A percentile compares a stretch with the other conserved stretches of the same genome.
Conservation (phyloP, 495 filamentous ascomycete species). For the Hypoxylon fuscum region DNA sequence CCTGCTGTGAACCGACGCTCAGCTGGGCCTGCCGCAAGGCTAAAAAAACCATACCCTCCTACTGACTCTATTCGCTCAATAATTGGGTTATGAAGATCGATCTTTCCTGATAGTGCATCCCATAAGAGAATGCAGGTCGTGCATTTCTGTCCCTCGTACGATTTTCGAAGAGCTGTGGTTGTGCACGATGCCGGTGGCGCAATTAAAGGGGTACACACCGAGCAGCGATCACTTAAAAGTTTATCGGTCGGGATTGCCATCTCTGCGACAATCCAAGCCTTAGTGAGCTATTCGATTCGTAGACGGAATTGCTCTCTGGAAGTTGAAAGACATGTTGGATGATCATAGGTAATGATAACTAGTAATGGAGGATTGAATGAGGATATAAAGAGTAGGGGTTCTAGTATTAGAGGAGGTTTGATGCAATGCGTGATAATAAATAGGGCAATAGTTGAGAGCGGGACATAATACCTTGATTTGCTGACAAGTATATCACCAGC, state of each 20-base stretch:
- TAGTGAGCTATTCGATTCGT: not conserved
- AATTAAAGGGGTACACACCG: not conserved
- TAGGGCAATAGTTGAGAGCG: no score
- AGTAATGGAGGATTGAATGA: no score
- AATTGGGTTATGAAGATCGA: not conserved
- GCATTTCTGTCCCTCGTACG: not conserved
- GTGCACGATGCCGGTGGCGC: not conserved
- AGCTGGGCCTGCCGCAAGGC: not conserved
- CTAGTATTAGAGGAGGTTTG: no score
- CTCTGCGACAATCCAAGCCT: not conserved
- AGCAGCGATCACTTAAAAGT: not conserved
- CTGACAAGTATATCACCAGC: no score
- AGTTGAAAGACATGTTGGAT: no score
- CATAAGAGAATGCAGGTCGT: not conserved
- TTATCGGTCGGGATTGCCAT: not conserved
- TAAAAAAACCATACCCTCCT: conserved; percentile 14
- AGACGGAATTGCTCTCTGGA: not conserved
- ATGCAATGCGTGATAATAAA: no score
- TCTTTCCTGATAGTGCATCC: conserved; percentile 17
- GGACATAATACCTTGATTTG: no score
- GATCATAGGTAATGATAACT: no score
- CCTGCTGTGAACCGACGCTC: not conserved
- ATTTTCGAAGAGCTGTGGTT: not conserved
- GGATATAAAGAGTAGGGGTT: no score
- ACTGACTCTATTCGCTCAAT: conserved; percentile 4